These are phyloP conservation scores for Xerocomellus intermedius DNA, from an alignment of 768 basidiomycete genomes.

Conservation along the genomic window DNA sequence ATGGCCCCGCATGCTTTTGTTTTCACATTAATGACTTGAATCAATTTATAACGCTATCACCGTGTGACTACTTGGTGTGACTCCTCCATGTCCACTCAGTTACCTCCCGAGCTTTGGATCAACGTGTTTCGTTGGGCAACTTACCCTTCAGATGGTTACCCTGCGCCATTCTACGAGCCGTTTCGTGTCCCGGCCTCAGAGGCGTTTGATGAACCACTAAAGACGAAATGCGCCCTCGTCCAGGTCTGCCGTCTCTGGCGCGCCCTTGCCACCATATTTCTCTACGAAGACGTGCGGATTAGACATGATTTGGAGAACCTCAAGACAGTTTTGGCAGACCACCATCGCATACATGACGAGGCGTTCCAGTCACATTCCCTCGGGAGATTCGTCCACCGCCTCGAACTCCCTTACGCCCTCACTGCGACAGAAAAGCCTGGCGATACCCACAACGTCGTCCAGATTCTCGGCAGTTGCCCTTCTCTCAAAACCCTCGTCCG, in stretches of 20 bases:
- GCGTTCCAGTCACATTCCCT: constrained; percentile 19
- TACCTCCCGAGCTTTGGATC: constrained; percentile 58
- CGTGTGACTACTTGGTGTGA: constrained; percentile 8
- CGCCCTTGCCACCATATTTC: constrained; percentile 40
- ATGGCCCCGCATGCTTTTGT: constrained; percentile 19
- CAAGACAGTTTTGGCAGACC: constrained; percentile 29
- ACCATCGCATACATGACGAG: constrained; percentile 4
- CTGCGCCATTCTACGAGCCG: constrained; percentile 41
- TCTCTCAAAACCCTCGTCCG: constrained; percentile 56
- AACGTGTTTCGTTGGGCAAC: constrained; percentile 48
- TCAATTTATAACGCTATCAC: not conserved
- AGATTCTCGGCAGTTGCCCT: constrained; percentile 49
- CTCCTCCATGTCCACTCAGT: constrained; percentile 6
- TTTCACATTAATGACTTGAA: constrained; percentile 7
- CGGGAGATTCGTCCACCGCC: constrained; percentile 48
- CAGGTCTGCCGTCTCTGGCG: constrained; percentile 61
- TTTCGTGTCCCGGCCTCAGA: constrained; percentile 40
- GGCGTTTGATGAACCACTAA: constrained; percentile 31
- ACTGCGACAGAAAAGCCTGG: constrained; percentile 41
- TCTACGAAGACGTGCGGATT: constrained; percentile 56
- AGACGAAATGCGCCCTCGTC: constrained; percentile 42
- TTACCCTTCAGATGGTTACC: constrained; percentile 24
- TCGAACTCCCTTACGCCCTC: constrained; percentile 55
- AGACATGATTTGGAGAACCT: constrained; percentile 32
- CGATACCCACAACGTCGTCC: constrained; percentile 37